These are phyloP conservation scores for Epichloe hybrida DNA, from an alignment of 2,329 filamentous ascomycete species.

Conservation along the genomic window DNA sequence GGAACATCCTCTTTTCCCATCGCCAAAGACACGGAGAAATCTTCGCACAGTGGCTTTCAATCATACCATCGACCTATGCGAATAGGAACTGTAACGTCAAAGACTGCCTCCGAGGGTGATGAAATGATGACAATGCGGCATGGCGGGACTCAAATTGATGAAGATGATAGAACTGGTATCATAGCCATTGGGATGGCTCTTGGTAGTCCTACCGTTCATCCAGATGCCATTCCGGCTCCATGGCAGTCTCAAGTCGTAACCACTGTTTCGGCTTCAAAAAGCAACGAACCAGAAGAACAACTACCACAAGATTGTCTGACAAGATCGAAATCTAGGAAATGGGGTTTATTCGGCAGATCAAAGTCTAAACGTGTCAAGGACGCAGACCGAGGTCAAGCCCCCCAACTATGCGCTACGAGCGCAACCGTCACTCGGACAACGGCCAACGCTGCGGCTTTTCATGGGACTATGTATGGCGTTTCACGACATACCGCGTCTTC, in stretches of 20 bases:
- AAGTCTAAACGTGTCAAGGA: conserved; percentile 19
- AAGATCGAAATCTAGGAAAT: conserved; percentile 39
- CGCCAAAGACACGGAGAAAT: background rate
- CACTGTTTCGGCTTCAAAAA: conserved; percentile 12
- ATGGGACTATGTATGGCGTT: background rate
- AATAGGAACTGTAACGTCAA: conserved; percentile 11
- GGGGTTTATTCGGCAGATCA: conserved; percentile 42
- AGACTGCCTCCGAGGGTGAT: conserved; percentile 23
- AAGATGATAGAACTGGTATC: conserved; percentile 15
- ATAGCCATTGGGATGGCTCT: conserved; percentile 58
- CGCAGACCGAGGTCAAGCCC: conserved; percentile 6
- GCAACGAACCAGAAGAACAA: conserved; percentile 8
- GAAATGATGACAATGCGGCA: background rate
- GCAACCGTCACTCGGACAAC: background rate
- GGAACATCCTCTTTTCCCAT: background rate
- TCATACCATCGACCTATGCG: background rate
- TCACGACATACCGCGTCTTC: background rate
- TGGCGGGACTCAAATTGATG: conserved; percentile 13
- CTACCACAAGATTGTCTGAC: conserved; percentile 8
- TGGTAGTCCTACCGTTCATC: conserved; percentile 48
- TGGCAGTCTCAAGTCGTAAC: conserved; percentile 16
- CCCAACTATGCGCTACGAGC: background rate
- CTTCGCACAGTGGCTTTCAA: background rate
- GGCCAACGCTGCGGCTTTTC: background rate
- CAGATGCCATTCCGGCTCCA: conserved; percentile 12